A percentile compares a stretch with the other conserved stretches of the same genome.
Conservation (phyloP, 2,329 filamentous ascomycete species). For the Alternaria postmessia region DNA sequence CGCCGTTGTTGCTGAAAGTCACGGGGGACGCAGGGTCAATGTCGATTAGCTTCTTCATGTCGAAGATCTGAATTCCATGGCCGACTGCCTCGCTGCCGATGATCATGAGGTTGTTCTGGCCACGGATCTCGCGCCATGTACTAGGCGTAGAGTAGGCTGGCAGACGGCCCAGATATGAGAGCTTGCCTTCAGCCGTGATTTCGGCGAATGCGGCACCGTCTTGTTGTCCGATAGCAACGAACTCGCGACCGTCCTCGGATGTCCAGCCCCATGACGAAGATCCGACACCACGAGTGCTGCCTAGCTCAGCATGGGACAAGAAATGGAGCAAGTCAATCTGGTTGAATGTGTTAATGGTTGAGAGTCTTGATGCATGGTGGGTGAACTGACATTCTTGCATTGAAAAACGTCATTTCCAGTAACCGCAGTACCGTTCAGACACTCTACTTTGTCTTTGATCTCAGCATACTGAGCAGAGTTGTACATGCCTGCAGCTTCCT, state of each 20-base stretch:
- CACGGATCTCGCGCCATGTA: constrained; percentile 63
- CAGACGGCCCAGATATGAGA: constrained; percentile 63
- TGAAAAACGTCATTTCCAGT: constrained; percentile 48
- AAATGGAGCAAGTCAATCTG: constrained; percentile 65
- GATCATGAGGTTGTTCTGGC: constrained; percentile 55
- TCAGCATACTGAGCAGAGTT: constrained; percentile 47
- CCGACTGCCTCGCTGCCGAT: constrained; percentile 52
- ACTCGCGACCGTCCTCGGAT: constrained; percentile 61
- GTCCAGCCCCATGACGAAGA: constrained; percentile 65
- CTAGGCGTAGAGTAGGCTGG: constrained; percentile 57
- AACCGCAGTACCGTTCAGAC: constrained; percentile 49
- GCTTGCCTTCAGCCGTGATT: constrained; percentile 59
- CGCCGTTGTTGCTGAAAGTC: constrained; percentile 44
- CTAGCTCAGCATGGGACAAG: constrained; percentile 62
- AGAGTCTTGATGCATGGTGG: too few species aligned
- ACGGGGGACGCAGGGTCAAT: constrained; percentile 47
- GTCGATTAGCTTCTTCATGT: constrained; percentile 60
- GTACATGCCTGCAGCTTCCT: constrained; percentile 44
- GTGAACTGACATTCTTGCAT: constrained; percentile 34
- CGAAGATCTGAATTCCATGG: constrained; percentile 70
- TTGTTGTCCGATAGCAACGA: constrained; percentile 62
- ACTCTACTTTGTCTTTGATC: constrained; percentile 44
- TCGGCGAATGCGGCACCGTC: constrained; percentile 65
- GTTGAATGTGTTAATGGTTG: constrained; percentile 10
- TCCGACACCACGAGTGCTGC: constrained; percentile 55